Evolutionary conservation across 129 eudicot genomes (phyloP).

Genomic region (Escallonia rubra): DNA sequence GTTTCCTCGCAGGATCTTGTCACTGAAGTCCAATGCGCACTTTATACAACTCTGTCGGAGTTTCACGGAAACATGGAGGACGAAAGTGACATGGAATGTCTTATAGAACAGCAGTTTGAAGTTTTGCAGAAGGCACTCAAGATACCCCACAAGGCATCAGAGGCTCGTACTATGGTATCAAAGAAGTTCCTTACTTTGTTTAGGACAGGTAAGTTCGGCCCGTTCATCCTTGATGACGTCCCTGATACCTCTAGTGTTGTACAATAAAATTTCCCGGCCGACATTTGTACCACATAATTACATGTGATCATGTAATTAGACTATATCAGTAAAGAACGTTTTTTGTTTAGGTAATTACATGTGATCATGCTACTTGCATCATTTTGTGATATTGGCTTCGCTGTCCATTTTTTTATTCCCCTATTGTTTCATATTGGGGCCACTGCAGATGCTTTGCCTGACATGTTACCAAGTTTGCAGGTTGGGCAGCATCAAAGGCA

Average conservation of each 20-base stretch:
- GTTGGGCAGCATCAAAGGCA: no score
- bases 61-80: constrained; percentile 67
- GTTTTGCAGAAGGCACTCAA: constrained; percentile 73
- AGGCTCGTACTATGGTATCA: constrained; percentile 73
- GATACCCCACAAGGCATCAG: constrained; percentile 71
- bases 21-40: constrained; percentile 55
- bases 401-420: no score
- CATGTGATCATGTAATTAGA: no score
- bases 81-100: constrained; percentile 61
- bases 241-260: constrained; percentile 35
- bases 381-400: no score
- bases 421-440: no score
- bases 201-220: constrained; percentile 92
- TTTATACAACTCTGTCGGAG: constrained; percentile 42
- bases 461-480: no score
- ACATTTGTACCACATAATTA: no score
- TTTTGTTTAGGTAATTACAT: no score
- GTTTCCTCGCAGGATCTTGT: constrained; percentile 50
- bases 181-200: constrained; percentile 81
- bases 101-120: constrained; percentile 74
- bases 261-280: not conserved
- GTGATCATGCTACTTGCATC: no score
- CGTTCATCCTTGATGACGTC: constrained; percentile 94
- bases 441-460: no score
- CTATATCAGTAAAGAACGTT: no score